Evolutionary conservation across 441 rosid species (phyloP).

Genomic region (Pelargonium myrrhifolium): DNA sequence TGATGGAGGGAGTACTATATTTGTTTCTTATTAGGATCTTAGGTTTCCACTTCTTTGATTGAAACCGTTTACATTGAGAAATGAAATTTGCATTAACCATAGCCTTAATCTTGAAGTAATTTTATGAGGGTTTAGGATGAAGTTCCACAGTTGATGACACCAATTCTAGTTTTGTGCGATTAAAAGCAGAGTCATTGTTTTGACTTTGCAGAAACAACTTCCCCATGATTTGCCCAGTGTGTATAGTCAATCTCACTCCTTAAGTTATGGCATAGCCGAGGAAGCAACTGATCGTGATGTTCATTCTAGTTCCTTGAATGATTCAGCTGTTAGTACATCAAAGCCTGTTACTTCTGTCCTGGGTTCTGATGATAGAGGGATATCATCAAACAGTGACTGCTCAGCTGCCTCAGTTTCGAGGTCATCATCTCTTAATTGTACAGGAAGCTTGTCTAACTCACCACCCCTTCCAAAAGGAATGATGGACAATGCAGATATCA

Average conservation of each 20-base stretch:
- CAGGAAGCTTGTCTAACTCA: conserved; percentile 17
- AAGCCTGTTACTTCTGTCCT: conserved; percentile 22
- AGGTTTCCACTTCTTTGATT: background rate
- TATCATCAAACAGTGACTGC: conserved; percentile 18
- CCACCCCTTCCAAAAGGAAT: conserved; percentile 18
- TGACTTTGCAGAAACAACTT: conserved; percentile 34
- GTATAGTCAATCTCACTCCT: conserved; percentile 35
- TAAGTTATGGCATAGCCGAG: conserved; percentile 30
- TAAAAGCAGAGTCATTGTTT: conserved; percentile 13
- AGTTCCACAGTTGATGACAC: background rate
- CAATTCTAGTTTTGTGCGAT: conserved; percentile 7
- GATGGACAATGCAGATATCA: conserved; percentile 9
- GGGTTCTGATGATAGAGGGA: conserved; percentile 17
- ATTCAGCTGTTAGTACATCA: conserved; percentile 16
- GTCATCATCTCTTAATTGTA: conserved; percentile 15
- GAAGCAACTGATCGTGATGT: conserved; percentile 27
- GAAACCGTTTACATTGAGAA: background rate
- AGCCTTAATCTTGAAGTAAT: background rate
- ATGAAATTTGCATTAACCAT: background rate
- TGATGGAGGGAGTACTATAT: too few relatives aligned
- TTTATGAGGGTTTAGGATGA: background rate
- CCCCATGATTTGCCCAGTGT: conserved; percentile 30
- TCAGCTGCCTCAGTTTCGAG: conserved; percentile 18
- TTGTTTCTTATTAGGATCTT: background rate
- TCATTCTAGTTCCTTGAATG: conserved; percentile 29